A percentile compares a stretch with the other conserved stretches of the same genome.
phyloP scores from a whole-genome alignment of 169 alveolate genomes.

The Fabrea salina region DNA sequence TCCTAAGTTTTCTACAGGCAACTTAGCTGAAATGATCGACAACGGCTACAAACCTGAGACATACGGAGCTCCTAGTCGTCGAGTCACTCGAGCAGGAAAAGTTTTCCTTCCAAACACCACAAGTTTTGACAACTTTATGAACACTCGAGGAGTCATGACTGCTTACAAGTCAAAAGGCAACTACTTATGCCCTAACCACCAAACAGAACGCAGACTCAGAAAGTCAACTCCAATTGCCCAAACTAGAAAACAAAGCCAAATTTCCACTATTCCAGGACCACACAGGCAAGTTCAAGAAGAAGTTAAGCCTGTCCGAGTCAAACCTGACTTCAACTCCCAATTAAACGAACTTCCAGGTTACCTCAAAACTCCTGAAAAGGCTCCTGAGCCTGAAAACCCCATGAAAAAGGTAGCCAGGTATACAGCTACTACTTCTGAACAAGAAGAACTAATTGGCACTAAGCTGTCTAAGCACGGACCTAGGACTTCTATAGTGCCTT shows the following conservation, averaged over 20 bases:
- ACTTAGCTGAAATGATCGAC: background rate
- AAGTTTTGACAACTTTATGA: background rate
- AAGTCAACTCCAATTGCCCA: background rate
- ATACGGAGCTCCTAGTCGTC: background rate
- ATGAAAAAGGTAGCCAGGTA: background rate
- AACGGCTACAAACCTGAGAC: background rate
- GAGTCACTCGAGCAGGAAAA: background rate
- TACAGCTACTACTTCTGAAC: background rate
- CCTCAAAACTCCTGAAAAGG: background rate
- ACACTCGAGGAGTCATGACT: background rate
- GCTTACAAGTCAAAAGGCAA: background rate
- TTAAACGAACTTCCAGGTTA: background rate
- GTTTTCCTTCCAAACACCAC: background rate
- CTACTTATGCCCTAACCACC: background rate
- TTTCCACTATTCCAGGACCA: background rate
- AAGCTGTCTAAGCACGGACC: background rate
- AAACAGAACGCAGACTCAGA: background rate
- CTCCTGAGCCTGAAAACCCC: background rate
- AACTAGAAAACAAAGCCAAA: background rate
- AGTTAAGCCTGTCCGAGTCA: background rate
- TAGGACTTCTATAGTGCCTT: background rate
- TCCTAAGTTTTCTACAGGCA: background rate
- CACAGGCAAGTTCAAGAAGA: background rate
- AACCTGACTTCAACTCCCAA: slow-evolving; percentile 1
- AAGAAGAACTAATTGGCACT: background rate